Evolutionary conservation across 169 alveolate species (phyloP).

Genomic region (Cystoisospora suis): DNA sequence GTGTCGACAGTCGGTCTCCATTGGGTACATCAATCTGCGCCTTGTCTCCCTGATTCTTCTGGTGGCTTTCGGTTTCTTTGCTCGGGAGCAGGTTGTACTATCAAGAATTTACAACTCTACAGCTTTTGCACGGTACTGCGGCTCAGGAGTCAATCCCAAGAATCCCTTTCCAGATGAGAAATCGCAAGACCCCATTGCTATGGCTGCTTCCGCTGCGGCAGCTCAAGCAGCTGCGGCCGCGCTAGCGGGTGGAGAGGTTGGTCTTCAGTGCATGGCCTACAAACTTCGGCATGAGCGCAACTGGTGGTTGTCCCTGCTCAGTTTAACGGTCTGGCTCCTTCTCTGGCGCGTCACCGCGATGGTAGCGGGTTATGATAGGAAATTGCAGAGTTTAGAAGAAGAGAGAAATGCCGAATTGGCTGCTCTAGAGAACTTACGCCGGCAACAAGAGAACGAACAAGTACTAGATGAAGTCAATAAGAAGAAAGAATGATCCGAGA

Average conservation of each 20-base stretch:
- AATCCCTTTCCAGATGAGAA: neutral
- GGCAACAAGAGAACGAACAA: no score
- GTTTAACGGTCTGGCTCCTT: conserved; percentile 17
- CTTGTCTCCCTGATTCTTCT: conserved; percentile 27
- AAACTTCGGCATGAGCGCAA: conserved; percentile 32
- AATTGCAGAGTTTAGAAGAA: neutral
- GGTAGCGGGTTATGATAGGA: neutral
- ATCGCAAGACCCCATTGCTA: neutral
- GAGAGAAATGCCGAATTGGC: neutral
- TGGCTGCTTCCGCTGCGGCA: conserved; percentile 28
- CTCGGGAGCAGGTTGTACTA: conserved; percentile 32
- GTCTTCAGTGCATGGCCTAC: conserved; percentile 36
- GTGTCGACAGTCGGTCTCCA: neutral
- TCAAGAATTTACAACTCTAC: conserved; percentile 1
- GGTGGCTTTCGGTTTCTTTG: neutral
- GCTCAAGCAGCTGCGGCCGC: conserved; percentile 45
- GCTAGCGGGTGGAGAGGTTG: conserved; percentile 9
- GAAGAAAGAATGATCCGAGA: no score
- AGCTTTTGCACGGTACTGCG: neutral
- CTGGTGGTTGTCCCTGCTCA: conserved; percentile 26
- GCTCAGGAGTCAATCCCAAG: neutral
- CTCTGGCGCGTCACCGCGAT: conserved; percentile 24
- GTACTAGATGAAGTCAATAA: no score
- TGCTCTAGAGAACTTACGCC: neutral
- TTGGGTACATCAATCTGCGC: neutral